Evolutionary conservation across 2,329 filamentous ascomycete species (phyloP).

Genomic region (Berkeleyomyces basicola): DNA sequence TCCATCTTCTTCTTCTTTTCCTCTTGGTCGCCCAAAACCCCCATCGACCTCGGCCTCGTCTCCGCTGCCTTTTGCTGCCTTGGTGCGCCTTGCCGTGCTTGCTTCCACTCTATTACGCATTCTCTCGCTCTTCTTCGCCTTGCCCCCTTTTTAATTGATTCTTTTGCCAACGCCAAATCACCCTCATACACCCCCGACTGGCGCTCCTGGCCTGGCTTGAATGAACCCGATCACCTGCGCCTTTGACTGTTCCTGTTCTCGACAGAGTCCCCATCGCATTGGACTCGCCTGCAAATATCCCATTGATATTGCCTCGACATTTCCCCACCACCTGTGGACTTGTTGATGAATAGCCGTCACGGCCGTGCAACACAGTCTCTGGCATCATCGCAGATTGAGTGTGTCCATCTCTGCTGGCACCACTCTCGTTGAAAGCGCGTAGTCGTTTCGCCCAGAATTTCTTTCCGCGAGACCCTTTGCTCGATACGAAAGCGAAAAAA

Average conservation of each 20-base stretch:
- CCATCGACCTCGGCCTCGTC: not conserved
- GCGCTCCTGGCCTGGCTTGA: not conserved
- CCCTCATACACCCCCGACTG: not conserved
- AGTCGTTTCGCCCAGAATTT: not conserved
- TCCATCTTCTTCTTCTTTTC: not conserved
- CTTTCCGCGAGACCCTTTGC: not conserved
- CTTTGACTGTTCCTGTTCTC: not conserved
- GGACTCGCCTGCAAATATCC: not conserved
- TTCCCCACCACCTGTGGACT: not conserved
- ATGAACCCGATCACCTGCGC: not conserved
- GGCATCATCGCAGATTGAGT: not conserved
- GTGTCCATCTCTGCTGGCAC: not conserved
- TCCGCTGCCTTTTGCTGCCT: not conserved
- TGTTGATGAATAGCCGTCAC: not conserved
- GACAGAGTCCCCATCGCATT: not conserved
- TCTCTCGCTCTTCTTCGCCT: not conserved
- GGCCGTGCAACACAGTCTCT: not conserved
- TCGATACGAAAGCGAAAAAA: not conserved
- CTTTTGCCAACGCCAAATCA: not conserved
- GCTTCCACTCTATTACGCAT: not conserved
- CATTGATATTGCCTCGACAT: not conserved
- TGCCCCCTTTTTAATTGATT: not conserved
- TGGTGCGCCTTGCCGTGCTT: not conserved
- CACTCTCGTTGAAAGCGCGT: not conserved
- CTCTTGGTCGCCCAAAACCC: not conserved